These are phyloP conservation scores for Ballota nigra DNA, from an alignment of 257 asterid species.

Conservation along the genomic window DNA sequence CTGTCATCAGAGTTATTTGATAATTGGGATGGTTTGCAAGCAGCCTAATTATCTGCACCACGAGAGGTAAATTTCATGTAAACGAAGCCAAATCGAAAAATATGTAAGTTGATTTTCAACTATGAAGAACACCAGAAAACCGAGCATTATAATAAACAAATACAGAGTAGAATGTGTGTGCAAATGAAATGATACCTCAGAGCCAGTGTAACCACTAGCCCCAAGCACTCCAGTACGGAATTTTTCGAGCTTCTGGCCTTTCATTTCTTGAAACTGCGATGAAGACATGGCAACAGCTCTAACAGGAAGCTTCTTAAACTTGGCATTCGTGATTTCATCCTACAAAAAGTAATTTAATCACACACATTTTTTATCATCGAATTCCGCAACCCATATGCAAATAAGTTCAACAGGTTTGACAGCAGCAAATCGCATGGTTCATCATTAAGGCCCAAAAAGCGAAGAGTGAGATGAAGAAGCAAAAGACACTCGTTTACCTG, in stretches of 20 bases:
- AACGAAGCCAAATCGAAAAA: too few relatives aligned
- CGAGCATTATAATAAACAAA: background rate
- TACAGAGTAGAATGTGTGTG: background rate
- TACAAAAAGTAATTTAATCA: conserved; percentile 18
- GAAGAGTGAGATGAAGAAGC: too few relatives aligned
- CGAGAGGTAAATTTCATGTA: background rate
- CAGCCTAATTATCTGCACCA: conserved; percentile 73
- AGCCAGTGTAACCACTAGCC: conserved; percentile 89
- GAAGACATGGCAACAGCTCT: conserved; percentile 46
- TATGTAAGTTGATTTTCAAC: background rate
- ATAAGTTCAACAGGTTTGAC: conserved; percentile 1
- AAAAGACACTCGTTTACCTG: too few relatives aligned
- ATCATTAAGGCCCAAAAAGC: background rate
- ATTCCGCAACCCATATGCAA: conserved; percentile 11
- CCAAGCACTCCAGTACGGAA: conserved; percentile 79
- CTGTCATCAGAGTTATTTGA: conserved; percentile 77
- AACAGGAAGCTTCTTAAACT: conserved; percentile 30
- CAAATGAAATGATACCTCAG: conserved; percentile 47
- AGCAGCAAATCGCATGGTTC: background rate
- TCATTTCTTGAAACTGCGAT: conserved; percentile 31
- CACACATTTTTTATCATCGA: background rate
- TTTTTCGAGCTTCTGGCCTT: conserved; percentile 44
- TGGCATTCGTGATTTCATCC: conserved; percentile 38
- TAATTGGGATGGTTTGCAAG: conserved; percentile 73
- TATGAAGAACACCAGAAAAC: background rate